Conservation (phyloP, 306 rosid species). For the Elaeagnus macrophylla region DNA sequence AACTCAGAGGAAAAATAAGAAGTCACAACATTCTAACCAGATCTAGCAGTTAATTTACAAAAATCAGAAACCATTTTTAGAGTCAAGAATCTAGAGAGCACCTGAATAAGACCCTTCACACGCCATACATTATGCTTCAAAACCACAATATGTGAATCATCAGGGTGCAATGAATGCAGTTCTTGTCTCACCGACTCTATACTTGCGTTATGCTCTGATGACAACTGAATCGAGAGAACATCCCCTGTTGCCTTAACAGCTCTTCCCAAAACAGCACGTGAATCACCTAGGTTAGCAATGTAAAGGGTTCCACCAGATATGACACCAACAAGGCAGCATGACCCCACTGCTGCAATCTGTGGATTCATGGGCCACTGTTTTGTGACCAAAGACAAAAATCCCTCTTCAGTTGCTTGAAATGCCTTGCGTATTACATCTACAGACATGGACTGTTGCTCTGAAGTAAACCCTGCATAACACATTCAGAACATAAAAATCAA, state of each 20-base stretch:
- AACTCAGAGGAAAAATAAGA: constrained; percentile 6
- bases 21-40: background rate
- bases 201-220: constrained; percentile 68
- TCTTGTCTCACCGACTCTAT: constrained; percentile 75
- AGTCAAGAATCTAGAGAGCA: constrained; percentile 13
- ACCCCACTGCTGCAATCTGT: constrained; percentile 94
- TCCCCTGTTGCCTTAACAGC: constrained; percentile 65
- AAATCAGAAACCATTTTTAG: constrained; percentile 1
- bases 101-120: constrained; percentile 85
- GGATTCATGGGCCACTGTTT: constrained; percentile 57
- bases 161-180: constrained; percentile 79
- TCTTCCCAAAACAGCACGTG: constrained; percentile 91
- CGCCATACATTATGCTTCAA: constrained; percentile 93
- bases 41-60: constrained; percentile 4
- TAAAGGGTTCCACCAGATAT: constrained; percentile 61
- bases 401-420: constrained; percentile 87
- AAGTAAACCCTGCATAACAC: constrained; percentile 52
- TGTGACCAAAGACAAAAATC: constrained; percentile 60
- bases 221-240: constrained; percentile 64
- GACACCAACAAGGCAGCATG: constrained; percentile 85
- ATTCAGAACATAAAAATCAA: constrained; percentile 9
- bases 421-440: constrained; percentile 77
- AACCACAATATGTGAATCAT: constrained; percentile 73
- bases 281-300: constrained; percentile 79
- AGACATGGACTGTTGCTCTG: constrained; percentile 75